Evolutionary conservation across 2,329 filamentous ascomycete genomes (phyloP).

Genomic region (Hirsutella rhossiliensis): DNA sequence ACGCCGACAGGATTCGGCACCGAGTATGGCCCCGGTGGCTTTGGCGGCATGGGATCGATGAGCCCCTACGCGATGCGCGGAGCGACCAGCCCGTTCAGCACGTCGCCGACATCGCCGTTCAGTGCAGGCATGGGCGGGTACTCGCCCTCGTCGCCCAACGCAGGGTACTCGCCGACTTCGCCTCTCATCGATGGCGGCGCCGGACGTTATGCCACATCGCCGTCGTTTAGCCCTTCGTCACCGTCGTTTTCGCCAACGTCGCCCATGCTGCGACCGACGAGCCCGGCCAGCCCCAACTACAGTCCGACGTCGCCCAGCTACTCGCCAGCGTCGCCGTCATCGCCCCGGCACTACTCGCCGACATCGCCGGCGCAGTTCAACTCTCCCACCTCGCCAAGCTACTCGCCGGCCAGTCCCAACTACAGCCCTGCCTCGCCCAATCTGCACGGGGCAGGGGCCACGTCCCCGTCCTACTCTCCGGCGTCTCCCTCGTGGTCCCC

Average conservation of each 20-base stretch:
- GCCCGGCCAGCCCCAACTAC: conserved; percentile 47
- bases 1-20: conserved; percentile 53
- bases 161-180: conserved; percentile 66
- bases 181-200: conserved; percentile 45
- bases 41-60: conserved; percentile 34
- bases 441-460: conserved; percentile 28
- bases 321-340: conserved; percentile 48
- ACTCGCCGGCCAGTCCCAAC: conserved; percentile 58
- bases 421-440: conserved; percentile 60
- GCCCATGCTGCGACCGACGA: conserved; percentile 42
- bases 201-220: conserved; percentile 43
- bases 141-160: conserved; percentile 65
- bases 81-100: conserved; percentile 65
- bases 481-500: conserved; percentile 70
- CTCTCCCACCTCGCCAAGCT: conserved; percentile 63
- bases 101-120: conserved; percentile 56
- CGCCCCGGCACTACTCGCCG: conserved; percentile 45
- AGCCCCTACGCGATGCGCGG: conserved; percentile 53
- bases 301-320: conserved; percentile 55
- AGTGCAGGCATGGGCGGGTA: conserved; percentile 46
- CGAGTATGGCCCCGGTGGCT: conserved; percentile 42
- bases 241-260: conserved; percentile 53
- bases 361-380: conserved; percentile 66
- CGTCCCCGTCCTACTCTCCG: conserved; percentile 53
- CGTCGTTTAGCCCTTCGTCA: conserved; percentile 50